phyloP scores from a whole-genome alignment of 2,329 filamentous ascomycete genomes.

The Dactylellina haptotyla region DNA sequence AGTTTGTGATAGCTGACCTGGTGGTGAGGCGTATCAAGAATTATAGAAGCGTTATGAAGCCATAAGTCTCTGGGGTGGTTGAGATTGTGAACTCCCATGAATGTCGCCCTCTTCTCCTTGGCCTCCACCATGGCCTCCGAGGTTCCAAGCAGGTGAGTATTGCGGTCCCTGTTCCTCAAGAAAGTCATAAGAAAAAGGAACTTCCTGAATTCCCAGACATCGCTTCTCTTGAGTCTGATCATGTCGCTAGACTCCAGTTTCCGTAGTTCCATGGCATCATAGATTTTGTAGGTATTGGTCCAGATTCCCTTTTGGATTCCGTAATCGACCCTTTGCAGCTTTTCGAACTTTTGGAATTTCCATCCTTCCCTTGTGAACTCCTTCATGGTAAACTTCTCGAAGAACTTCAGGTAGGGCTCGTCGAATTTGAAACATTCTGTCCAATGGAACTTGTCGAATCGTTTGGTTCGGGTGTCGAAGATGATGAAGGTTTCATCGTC shows the following conservation, averaged over 20 bases:
- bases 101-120: conserved; percentile 56
- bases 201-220: conserved; percentile 58
- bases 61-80: conserved; percentile 59
- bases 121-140: conserved; percentile 58
- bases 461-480: conserved; percentile 57
- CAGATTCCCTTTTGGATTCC: conserved; percentile 57
- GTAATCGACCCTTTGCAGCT: conserved; percentile 56
- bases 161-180: conserved; percentile 57
- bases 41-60: conserved; percentile 57
- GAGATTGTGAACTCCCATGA: conserved; percentile 57
- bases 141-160: conserved; percentile 56
- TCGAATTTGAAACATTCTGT: conserved; percentile 58
- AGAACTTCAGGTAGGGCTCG: conserved; percentile 58
- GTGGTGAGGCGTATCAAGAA: conserved; percentile 56
- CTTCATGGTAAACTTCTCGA: conserved; percentile 58
- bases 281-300: conserved; percentile 48
- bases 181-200: conserved; percentile 58
- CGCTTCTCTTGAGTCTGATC: conserved; percentile 54
- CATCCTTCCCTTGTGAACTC: conserved; percentile 56
- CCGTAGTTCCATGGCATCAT: conserved; percentile 41
- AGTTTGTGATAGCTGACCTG: conserved; percentile 55
- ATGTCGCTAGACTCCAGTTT: conserved; percentile 26
- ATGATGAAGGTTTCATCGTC: conserved; percentile 58
- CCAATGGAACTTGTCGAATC: conserved; percentile 58
- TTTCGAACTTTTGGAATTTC: conserved; percentile 57